Evolutionary conservation across 208 protist species (phyloP).

Genomic region (Acanthamoeba lenticulata): DNA sequence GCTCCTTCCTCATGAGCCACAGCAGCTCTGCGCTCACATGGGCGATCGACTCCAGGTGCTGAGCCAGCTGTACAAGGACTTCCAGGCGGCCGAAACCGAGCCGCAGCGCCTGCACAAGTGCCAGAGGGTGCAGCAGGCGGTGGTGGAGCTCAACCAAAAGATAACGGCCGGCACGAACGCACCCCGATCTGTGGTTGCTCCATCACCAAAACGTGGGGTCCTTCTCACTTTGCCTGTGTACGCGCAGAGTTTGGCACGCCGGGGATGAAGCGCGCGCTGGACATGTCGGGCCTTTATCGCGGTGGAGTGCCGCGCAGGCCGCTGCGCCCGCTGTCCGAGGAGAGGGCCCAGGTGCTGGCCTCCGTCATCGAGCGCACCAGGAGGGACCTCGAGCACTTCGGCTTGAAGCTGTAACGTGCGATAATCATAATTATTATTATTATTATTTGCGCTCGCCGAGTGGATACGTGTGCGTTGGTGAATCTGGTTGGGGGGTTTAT

Average conservation of each 20-base stretch:
- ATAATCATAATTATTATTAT: neutral
- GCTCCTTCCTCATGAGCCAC: neutral
- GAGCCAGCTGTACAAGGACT: neutral
- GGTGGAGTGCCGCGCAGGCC: conserved; percentile 19
- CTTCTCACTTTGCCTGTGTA: neutral
- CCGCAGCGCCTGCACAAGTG: neutral
- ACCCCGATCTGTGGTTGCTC: neutral
- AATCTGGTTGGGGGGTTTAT: too few species aligned
- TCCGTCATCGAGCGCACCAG: neutral
- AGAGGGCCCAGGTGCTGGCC: neutral
- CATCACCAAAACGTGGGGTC: neutral
- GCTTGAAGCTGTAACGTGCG: neutral
- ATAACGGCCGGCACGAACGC: neutral
- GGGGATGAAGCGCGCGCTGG: conserved; percentile 40
- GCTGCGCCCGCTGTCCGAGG: conserved; percentile 21
- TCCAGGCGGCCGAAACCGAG: neutral
- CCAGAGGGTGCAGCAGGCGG: conserved; percentile 40
- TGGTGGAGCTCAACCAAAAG: conserved; percentile 31
- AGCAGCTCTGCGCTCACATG: neutral
- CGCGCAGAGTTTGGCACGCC: conserved; percentile 5
- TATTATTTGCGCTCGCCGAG: too few species aligned
- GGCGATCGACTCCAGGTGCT: neutral
- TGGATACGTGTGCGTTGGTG: too few species aligned
- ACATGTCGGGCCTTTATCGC: neutral
- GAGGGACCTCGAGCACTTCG: neutral